These are phyloP conservation scores for Castanea crenata DNA, from an alignment of 306 rosid species.

Conservation along the genomic window DNA sequence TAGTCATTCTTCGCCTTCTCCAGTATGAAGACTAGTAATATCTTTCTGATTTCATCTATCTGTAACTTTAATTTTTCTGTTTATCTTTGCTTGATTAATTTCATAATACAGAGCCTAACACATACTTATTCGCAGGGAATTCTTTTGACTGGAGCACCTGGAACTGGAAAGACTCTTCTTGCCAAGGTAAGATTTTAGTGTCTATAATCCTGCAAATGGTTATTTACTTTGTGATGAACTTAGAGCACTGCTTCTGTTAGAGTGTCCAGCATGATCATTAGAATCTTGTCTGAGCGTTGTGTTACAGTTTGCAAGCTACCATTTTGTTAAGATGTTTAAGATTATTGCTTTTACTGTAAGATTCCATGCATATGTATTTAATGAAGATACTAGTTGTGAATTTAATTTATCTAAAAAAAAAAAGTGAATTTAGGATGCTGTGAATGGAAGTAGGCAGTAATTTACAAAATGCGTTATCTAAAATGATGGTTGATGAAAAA, in stretches of 20 bases:
- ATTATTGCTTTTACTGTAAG: not conserved
- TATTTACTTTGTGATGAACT: conserved; percentile 1
- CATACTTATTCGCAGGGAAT: conserved; percentile 67
- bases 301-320: not conserved
- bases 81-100: not conserved
- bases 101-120: conserved; percentile 30
- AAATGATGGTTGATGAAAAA: not conserved
- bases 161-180: conserved; percentile 95
- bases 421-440: not conserved
- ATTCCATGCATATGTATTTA: not conserved
- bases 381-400: not conserved
- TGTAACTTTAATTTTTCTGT: conserved; percentile 11
- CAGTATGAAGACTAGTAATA: too few relatives aligned
- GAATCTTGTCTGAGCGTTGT: not conserved
- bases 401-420: not conserved
- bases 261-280: conserved; percentile 14
- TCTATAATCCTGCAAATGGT: not conserved
- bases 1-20: not conserved
- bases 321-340: not conserved
- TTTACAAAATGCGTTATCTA: not conserved
- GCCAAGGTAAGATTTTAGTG: conserved; percentile 69
- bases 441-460: not conserved
- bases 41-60: not conserved
- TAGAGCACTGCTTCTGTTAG: not conserved
- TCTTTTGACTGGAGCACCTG: conserved; percentile 98